phyloP scores from a whole-genome alignment of 805 yeast species.

The Dipodascus albidus region DNA sequence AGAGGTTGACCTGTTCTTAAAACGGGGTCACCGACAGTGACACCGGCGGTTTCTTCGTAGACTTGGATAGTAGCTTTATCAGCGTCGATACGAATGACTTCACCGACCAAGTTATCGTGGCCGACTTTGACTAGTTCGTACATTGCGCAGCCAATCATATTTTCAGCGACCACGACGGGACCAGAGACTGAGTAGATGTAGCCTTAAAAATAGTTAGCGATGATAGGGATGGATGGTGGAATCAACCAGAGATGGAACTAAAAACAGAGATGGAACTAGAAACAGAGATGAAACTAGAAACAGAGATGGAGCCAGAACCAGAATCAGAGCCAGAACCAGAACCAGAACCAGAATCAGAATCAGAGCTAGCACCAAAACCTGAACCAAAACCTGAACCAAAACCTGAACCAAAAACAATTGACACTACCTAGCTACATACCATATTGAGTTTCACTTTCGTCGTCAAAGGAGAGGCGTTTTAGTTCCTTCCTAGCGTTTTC shows the following conservation, averaged over 20 bases:
- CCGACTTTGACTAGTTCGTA: constrained; percentile 98
- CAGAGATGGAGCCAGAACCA: no score
- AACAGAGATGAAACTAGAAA: no score
- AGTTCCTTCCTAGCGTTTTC: constrained; percentile 95
- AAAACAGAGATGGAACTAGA: no score
- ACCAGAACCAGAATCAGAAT: no score
- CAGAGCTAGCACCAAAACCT: no score
- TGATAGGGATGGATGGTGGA: no score
- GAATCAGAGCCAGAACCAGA: no score
- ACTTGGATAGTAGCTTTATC: constrained; percentile 98
- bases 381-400: no score
- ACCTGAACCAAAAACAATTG: background rate
- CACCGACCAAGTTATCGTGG: constrained; percentile 94
- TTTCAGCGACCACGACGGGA: constrained; percentile 95
- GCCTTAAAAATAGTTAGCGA: constrained; percentile 13
- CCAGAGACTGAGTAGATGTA: constrained; percentile 89
- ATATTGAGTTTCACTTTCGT: constrained; percentile 61
- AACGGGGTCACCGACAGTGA: constrained; percentile 98
- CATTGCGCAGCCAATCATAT: constrained; percentile 99
- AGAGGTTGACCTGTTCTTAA: constrained; percentile 97
- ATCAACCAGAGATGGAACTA: no score
- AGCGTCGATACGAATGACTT: constrained; percentile 91
- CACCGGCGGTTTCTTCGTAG: constrained; percentile 98
- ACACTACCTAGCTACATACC: constrained; percentile 35
- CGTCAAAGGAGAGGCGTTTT: constrained; percentile 72